A percentile compares a stretch with the other conserved stretches of the same genome.
phyloP scores from a whole-genome alignment of 805 yeast genomes.

The Barnettozyma californica region DNA sequence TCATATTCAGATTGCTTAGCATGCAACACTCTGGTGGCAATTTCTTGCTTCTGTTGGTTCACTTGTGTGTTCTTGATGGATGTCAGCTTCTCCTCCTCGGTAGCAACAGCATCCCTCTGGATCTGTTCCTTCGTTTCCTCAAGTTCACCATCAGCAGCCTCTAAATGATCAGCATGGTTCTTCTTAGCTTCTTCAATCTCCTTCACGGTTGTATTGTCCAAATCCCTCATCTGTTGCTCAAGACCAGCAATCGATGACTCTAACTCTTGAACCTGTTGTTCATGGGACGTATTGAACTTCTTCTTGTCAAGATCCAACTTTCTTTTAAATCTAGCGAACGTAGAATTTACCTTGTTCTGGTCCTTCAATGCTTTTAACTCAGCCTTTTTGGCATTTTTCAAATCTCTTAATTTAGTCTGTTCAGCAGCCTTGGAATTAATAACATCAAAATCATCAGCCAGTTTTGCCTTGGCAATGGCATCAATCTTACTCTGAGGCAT shows the following conservation, averaged over 20 bases:
- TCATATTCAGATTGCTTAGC: conserved; percentile 26
- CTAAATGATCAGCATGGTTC: conserved; percentile 11
- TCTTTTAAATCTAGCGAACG: conserved; percentile 23
- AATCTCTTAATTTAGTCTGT: conserved; percentile 20
- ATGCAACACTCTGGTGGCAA: conserved; percentile 22
- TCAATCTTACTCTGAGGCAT: conserved; percentile 23
- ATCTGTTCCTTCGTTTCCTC: conserved; percentile 16
- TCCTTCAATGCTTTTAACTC: conserved; percentile 24
- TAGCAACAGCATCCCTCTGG: conserved; percentile 13
- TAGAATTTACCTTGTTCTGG: conserved; percentile 21
- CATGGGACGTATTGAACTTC: conserved; percentile 15
- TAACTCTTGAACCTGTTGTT: conserved; percentile 15
- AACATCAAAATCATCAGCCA: conserved; percentile 16
- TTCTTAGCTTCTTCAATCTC: conserved; percentile 18
- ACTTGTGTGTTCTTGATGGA: conserved; percentile 19
- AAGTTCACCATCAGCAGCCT: conserved; percentile 19
- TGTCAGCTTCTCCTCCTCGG: conserved; percentile 13
- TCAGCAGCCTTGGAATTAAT: conserved; percentile 23
- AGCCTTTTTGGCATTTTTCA: conserved; percentile 22
- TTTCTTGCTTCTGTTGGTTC: conserved; percentile 20
- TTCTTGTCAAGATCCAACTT: conserved; percentile 22
- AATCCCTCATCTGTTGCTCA: conserved; percentile 18
- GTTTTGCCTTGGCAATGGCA: conserved; percentile 22
- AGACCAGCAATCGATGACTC: conserved; percentile 19
- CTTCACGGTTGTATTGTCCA: conserved; percentile 18